These are phyloP conservation scores for Globisporangium radiosum DNA, from an alignment of 352 stramenopile genomes.

Conservation along the genomic window DNA sequence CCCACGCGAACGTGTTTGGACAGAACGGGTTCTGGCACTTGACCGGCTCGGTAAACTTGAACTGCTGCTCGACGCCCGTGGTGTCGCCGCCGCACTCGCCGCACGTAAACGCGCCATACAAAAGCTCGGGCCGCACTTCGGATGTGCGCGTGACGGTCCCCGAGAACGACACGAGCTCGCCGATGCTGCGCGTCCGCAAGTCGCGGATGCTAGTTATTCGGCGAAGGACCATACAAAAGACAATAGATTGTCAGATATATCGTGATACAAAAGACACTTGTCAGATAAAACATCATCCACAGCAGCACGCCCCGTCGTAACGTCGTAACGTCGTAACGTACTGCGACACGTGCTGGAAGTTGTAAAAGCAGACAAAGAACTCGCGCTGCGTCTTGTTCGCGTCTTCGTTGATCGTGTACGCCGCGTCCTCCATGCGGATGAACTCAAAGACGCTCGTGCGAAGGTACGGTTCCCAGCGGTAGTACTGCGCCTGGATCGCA, in stretches of 20 bases:
- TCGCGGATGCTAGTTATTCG: slow-evolving; percentile 75
- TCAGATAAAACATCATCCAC: neutral
- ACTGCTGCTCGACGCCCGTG: slow-evolving; percentile 95
- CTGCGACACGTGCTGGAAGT: slow-evolving; percentile 83
- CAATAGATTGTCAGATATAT: too few relatives aligned
- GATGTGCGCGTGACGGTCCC: slow-evolving; percentile 97
- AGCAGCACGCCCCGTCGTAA: too few relatives aligned
- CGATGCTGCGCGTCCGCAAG: slow-evolving; percentile 91
- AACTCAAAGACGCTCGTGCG: slow-evolving; percentile 73
- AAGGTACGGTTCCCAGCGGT: slow-evolving; percentile 79
- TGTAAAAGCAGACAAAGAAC: slow-evolving; percentile 89
- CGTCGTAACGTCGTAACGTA: slow-evolving; percentile 19
- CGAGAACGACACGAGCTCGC: slow-evolving; percentile 89
- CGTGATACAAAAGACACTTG: neutral
- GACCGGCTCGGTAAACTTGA: slow-evolving; percentile 95
- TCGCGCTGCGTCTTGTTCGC: slow-evolving; percentile 73
- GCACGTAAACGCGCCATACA: slow-evolving; percentile 95
- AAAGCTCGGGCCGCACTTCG: slow-evolving; percentile 96
- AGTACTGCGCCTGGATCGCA: slow-evolving; percentile 80
- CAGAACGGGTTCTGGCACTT: slow-evolving; percentile 97
- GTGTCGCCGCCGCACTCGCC: slow-evolving; percentile 91
- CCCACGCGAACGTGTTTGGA: slow-evolving; percentile 82
- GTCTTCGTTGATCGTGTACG: slow-evolving; percentile 76
- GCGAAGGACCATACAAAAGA: neutral
- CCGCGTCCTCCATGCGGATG: slow-evolving; percentile 62